Base-by-base conservation (phyloP, 768 basidiomycete species). In the Boletellus sp. region DNA sequence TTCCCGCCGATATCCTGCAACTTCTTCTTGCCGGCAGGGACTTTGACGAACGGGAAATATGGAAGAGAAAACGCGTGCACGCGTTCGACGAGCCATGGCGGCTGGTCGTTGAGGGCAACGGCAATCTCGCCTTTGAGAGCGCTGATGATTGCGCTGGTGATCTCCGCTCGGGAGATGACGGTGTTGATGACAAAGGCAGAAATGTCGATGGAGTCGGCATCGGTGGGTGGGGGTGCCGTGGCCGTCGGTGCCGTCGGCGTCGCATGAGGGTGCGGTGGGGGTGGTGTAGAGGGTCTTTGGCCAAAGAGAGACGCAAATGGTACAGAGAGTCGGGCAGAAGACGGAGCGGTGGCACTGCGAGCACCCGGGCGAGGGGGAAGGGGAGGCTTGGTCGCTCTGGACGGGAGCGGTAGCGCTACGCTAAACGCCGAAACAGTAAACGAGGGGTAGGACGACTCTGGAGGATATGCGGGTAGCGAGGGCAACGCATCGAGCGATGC, bases 271-370 rank as follows among this genome's bases (percentile, higher is more conserved):
- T 28, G 28, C 28, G 59, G 57, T 24, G 65, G 66, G 9, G 60
- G 70, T 17, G 64, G 54, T 20, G 61, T 68, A 35, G 66, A 55
- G 5, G 72, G 51, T 42, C 68, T 58, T 33, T 70, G 62, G 6
- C 83, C 87, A 57, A 90, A 91, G n/a, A 94, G 75, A 2, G 85
- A 85, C 0, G 88, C 85, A 57, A 94, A 93, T 0, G 90, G 84
- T 58, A 86, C 87, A 23, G 78, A 66, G 11, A 90, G 74, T 1
- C 87, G 75, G 0, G 81, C 74, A 0, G 67, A 48, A 2, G 65
- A 52, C 0, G 73, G 42, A 19, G 61, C 4, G 17, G 54, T 38
- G 13, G 57, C 22, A 1, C 59, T 34, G 9, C 61, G 55, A 2
- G 42, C n/a, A 15, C 57, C 50, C n/a, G 64, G 61, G 10, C 70